Evolutionary conservation across 2,329 filamentous ascomycete species (phyloP), one percentile per base, ranked within the genome.

Genomic region (Chaetomium globosum): DNA sequence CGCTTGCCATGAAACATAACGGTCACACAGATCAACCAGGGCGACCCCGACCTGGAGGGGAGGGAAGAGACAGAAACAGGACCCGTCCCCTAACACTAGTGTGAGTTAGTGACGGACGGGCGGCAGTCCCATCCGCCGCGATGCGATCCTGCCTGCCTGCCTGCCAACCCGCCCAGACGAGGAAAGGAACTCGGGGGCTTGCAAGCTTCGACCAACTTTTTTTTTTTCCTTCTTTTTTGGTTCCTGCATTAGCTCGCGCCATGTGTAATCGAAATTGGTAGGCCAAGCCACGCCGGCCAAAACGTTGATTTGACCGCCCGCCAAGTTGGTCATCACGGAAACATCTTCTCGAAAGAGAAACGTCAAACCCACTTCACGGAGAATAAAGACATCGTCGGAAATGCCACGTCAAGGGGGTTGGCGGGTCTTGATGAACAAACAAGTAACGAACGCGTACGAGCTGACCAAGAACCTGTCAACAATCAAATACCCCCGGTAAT

Each of bases 221-320:
- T 30, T 28, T 19, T 51, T 4, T 31, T 31, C 31, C n/a, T n/a
- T n/a, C n/a, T n/a, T n/a, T n/a, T 26, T 26, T 36, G 33, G 65
- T 67, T 65, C 65, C 65, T 67, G 65, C 65, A 67, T 67, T 67
- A 67, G 65, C 61, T 67, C 65, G 65, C 61, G 65, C 60, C 62
- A 63, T 54, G 59, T 48, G 39, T 51, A 21, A 13, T 55, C 36
- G 61, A 63, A 63, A 63, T 58, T 63, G 46, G 61, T 13, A 16
- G 10, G 21, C 9, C 16, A 55, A 31, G 53, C 23, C 21, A 23
- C 49, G 49, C 26, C 26, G 4, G 21, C 26, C 13, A 19, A 52
- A 26, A 19, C 51, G 28, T 55, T 52, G 54, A 63, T 63, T 58
- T 46, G 43, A 43, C 39, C 39, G 39, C 39, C 39, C 16, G 39